phyloP scores from a whole-genome alignment of 495 filamentous ascomycete species.

The Sabuloglossum arenarium region DNA sequence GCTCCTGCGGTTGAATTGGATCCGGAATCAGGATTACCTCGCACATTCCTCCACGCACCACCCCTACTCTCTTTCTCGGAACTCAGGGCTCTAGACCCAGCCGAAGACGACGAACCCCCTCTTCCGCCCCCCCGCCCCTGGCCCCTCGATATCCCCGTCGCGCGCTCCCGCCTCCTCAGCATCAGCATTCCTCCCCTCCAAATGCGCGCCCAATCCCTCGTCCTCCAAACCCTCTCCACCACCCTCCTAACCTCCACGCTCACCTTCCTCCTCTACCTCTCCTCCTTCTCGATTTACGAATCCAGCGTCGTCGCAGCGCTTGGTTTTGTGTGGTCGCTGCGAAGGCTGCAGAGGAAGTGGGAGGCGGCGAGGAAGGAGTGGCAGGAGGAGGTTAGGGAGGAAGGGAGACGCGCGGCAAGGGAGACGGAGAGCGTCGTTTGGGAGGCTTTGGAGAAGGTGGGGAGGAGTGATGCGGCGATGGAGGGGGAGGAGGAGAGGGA shows the following conservation, averaged over 20 bases:
- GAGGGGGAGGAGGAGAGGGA: neutral
- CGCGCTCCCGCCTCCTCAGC: conserved; percentile 34
- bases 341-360: conserved; percentile 63
- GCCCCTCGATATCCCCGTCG: conserved; percentile 28
- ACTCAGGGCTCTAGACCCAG: conserved; percentile 2
- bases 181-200: conserved; percentile 56
- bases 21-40: neutral
- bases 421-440: conserved; percentile 44
- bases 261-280: conserved; percentile 46
- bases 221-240: conserved; percentile 51
- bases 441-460: conserved; percentile 29
- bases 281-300: conserved; percentile 41
- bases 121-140: conserved; percentile 14
- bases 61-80: conserved; percentile 6
- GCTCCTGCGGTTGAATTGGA: neutral
- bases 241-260: conserved; percentile 40
- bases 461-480: neutral
- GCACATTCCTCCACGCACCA: neutral
- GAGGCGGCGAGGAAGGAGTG: conserved; percentile 45
- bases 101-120: conserved; percentile 6
- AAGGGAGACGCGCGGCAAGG: conserved; percentile 51
- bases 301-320: conserved; percentile 52
- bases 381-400: conserved; percentile 59
- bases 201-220: conserved; percentile 54
- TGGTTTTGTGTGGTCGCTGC: conserved; percentile 50